phyloP scores from a whole-genome alignment of 2,329 filamentous ascomycete species.

The Harringtonia aguacate region DNA sequence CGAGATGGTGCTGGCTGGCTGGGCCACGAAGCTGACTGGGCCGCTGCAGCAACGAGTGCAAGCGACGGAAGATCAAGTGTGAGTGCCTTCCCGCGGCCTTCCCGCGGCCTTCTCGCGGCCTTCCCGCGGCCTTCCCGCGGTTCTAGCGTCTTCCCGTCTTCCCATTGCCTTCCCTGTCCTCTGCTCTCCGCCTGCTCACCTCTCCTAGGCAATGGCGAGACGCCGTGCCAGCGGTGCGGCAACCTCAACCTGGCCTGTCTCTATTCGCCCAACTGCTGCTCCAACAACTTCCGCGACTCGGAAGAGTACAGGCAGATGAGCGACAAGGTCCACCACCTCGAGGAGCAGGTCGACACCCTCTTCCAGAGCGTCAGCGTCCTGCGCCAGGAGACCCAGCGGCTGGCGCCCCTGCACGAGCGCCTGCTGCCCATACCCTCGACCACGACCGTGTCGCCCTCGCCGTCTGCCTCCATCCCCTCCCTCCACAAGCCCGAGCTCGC shows the following conservation, averaged over 20 bases:
- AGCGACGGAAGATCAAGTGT: slow-evolving; percentile 30
- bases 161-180: slow-evolving; percentile 7
- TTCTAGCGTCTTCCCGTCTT: neutral
- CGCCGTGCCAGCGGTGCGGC: slow-evolving; percentile 56
- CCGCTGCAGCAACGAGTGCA: slow-evolving; percentile 36
- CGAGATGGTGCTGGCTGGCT: too few species aligned
- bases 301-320: slow-evolving; percentile 79
- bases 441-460: slow-evolving; percentile 27
- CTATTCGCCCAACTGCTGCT: slow-evolving; percentile 18
- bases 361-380: slow-evolving; percentile 62
- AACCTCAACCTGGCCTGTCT: slow-evolving; percentile 45
- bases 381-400: slow-evolving; percentile 40
- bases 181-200: too few species aligned
- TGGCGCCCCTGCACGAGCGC: slow-evolving; percentile 32
- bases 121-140: too few species aligned
- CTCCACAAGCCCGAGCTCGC: slow-evolving; percentile 32
- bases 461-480: slow-evolving; percentile 30
- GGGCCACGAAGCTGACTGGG: neutral
- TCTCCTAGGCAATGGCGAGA: slow-evolving; percentile 54
- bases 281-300: slow-evolving; percentile 33
- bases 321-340: slow-evolving; percentile 60
- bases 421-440: slow-evolving; percentile 24
- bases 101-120: too few species aligned
- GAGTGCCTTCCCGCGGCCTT: slow-evolving; percentile 13
- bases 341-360: slow-evolving; percentile 74